Conservation (phyloP, 2,329 filamentous ascomycete genomes). For the Aspergillus oerlinghausenensis region DNA sequence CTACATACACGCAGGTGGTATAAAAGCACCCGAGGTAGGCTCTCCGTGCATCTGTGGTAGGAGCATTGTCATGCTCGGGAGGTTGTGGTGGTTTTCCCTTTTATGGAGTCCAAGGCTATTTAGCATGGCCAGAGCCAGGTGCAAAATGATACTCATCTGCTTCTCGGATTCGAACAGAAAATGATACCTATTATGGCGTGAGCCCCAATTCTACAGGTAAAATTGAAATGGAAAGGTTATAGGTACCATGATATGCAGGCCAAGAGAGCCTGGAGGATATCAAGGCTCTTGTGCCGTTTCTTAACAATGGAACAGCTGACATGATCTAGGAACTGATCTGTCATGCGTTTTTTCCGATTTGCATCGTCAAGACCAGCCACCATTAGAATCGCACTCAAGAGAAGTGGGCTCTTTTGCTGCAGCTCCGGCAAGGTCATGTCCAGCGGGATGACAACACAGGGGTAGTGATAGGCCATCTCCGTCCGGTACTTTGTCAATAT, state of each 20-base stretch:
- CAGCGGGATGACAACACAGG: constrained; percentile 20
- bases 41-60: constrained; percentile 52
- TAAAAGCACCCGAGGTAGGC: constrained; percentile 53
- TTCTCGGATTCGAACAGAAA: constrained; percentile 13
- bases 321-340: constrained; percentile 21
- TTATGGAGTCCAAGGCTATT: constrained; percentile 38
- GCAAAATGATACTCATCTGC: constrained; percentile 50
- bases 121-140: constrained; percentile 46
- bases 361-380: constrained; percentile 12
- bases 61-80: constrained; percentile 11
- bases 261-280: constrained; percentile 46
- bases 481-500: constrained; percentile 8
- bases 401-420: constrained; percentile 18
- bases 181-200: constrained; percentile 1
- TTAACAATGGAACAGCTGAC: constrained; percentile 42
- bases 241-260: constrained; percentile 46
- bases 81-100: constrained; percentile 3
- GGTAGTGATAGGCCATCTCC: constrained; percentile 20
- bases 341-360: constrained; percentile 12
- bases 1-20: constrained; percentile 48
- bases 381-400: constrained; percentile 18
- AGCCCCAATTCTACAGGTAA: not conserved
- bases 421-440: constrained; percentile 14
- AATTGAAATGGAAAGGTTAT: not conserved
- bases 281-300: constrained; percentile 39